Base-by-base conservation (phyloP, 225 moss, liverwort and hornwort species). In the Pseudisothecium myosuroides region DNA sequence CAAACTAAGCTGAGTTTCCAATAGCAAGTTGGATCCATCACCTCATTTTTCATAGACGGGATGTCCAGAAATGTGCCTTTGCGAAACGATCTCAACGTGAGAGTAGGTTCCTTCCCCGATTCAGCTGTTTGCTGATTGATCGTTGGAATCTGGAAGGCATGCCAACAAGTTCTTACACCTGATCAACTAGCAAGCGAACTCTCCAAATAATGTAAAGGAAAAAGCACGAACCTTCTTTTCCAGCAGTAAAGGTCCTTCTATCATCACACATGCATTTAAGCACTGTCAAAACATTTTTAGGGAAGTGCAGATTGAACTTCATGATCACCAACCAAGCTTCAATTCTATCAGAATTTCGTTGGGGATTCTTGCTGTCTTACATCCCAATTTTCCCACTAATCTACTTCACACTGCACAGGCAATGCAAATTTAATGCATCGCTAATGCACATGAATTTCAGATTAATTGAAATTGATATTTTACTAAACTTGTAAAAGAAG, bases 41-140 rank as follows among this genome's bases (percentile, higher is more conserved):
- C 94, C 92, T 82, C 32, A 69, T 94, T 60, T 87, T 87, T n/a
- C 90, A 91, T 93, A 22, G 91, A 87, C n/a, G 80, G 90, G 59
- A 93, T 91, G 76, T 89, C 86, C 26, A 94, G 47, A 66, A 81
- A 43, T 76, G 77, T 49, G 63, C 92, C 94, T 49, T 89, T 90
- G 69, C 94, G 92, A 83, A 92, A 94, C 49, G 86, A 81, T 90
- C 84, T 89, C 86, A 94, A 80, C 37, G 79, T 88, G 54, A 71
- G 86, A 82, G 91, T 93, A 34, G 94, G 94, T 89, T 94, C 92
- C 88, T 93, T 91, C 64, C 86, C 92, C 22, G 76, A 83, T 88
- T 85, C 82, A 66, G 86, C 89, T 83, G 94, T 92, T 91, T 91
- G 87, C 81, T 94, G 94, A 73, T 94, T 76, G 87, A 90, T 88